Evolutionary conservation across 352 stramenopile species (phyloP).

Genomic region (Phytophthora citricola): DNA sequence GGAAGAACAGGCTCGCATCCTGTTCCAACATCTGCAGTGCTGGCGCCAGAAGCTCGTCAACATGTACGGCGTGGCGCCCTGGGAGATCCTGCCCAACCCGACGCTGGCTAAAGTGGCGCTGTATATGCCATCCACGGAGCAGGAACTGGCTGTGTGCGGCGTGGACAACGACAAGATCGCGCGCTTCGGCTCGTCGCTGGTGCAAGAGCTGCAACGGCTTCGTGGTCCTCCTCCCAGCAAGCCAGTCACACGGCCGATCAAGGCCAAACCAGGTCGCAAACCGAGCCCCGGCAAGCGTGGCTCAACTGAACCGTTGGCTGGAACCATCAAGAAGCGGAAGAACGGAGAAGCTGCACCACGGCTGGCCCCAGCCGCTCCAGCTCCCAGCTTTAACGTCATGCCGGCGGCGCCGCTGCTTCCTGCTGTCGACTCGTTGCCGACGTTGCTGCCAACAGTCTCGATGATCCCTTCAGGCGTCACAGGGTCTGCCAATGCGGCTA

Average conservation of each 20-base stretch:
- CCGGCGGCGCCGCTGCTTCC: conserved; percentile 44
- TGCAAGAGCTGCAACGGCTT: conserved; percentile 58
- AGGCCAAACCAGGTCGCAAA: conserved; percentile 30
- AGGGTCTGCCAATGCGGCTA: conserved; percentile 4
- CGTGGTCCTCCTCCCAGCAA: conserved; percentile 16
- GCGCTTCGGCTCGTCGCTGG: conserved; percentile 66
- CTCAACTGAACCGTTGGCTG: conserved; percentile 21
- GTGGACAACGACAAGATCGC: conserved; percentile 53
- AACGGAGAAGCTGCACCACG: conserved; percentile 25
- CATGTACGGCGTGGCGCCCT: conserved; percentile 70
- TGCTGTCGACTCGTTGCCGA: conserved; percentile 57
- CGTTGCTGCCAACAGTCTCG: conserved; percentile 56
- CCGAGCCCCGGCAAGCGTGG: conserved; percentile 29
- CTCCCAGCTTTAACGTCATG: conserved; percentile 37
- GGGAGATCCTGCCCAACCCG: conserved; percentile 78
- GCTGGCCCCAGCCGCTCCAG: conserved; percentile 30
- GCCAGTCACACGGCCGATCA: conserved; percentile 12
- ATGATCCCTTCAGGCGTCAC: conserved; percentile 30
- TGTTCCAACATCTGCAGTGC: conserved; percentile 79
- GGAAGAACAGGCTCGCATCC: conserved; percentile 63
- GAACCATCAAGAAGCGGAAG: conserved; percentile 40
- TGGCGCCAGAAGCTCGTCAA: conserved; percentile 85
- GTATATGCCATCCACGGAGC: conserved; percentile 55
- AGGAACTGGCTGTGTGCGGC: conserved; percentile 66
- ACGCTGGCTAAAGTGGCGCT: conserved; percentile 77